These are phyloP conservation scores for Daldinia bambusicola DNA, from an alignment of 495 filamentous ascomycete species.

Conservation along the genomic window DNA sequence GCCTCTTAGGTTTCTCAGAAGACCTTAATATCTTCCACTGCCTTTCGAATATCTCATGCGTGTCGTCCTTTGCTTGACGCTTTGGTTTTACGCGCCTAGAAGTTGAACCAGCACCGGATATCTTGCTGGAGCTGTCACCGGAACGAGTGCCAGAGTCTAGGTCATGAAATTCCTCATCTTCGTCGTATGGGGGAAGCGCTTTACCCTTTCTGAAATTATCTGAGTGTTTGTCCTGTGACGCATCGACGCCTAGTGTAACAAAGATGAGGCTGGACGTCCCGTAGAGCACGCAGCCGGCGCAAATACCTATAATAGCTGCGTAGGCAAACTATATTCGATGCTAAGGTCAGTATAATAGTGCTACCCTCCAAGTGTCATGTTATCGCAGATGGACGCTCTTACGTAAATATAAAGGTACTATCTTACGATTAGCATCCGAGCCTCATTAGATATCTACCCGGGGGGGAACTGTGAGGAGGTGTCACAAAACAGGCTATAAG, in stretches of 20 bases:
- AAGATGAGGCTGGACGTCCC: constrained; percentile 54
- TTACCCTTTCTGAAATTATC: constrained; percentile 10
- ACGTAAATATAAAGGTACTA: constrained; percentile 71
- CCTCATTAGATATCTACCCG: background rate
- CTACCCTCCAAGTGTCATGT: background rate
- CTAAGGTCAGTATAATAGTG: constrained; percentile 23
- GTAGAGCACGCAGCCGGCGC: constrained; percentile 62
- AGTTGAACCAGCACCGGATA: background rate
- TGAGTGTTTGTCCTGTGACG: constrained; percentile 34
- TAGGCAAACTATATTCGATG: constrained; percentile 59
- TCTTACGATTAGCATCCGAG: constrained; percentile 15
- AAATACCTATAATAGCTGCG: constrained; percentile 66
- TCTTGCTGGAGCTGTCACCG: constrained; percentile 34
- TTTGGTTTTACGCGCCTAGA: constrained; percentile 19
- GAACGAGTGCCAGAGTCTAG: constrained; percentile 17
- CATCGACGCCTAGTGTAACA: constrained; percentile 52
- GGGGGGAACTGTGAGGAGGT: constrained; percentile 30
- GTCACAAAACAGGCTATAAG: constrained; percentile 9
- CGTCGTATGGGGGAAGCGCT: constrained; percentile 44
- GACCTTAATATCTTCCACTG: constrained; percentile 42
- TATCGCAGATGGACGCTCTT: constrained; percentile 30
- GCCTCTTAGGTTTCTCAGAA: constrained; percentile 46
- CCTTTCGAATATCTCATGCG: constrained; percentile 36
- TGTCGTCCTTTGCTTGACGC: constrained; percentile 21
- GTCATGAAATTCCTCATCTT: constrained; percentile 46